Conservation (phyloP, 1,139 yeast species). For the Kazachstania sp. region DNA sequence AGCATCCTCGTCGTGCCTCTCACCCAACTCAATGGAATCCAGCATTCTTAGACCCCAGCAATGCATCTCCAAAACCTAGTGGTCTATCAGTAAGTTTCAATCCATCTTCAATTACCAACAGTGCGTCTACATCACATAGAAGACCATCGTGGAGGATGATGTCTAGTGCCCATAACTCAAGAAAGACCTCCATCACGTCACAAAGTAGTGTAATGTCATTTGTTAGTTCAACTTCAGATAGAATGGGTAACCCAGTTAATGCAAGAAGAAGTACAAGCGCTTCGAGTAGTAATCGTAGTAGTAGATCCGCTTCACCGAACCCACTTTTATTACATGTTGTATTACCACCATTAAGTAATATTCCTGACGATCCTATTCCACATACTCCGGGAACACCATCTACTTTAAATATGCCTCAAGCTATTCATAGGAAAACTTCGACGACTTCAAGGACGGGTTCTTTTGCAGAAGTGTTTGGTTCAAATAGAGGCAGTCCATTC, state of each 20-base stretch:
- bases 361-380: conserved; percentile 20
- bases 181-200: conserved; percentile 29
- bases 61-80: conserved; percentile 1
- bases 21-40: conserved; percentile 18
- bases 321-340: conserved; percentile 5
- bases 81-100: neutral
- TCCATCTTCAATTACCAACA: neutral
- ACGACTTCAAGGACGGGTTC: conserved; percentile 12
- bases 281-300: conserved; percentile 9
- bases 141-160: conserved; percentile 8
- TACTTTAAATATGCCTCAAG: neutral
- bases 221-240: conserved; percentile 29
- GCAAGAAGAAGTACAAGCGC: conserved; percentile 10
- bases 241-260: conserved; percentile 21
- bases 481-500: conserved; percentile 23
- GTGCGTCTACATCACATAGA: neutral
- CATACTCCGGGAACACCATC: conserved; percentile 9
- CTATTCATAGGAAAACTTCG: neutral
- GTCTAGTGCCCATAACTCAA: conserved; percentile 20
- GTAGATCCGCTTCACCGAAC: conserved; percentile 24
- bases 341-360: conserved; percentile 7
- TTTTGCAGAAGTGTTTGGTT: conserved; percentile 11
- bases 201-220: conserved; percentile 28
- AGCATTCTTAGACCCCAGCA: neutral
- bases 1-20: conserved; percentile 24